Evolutionary conservation across 1,284 basidiomycete species (phyloP).

Genomic region (Microbotryum intermedium): DNA sequence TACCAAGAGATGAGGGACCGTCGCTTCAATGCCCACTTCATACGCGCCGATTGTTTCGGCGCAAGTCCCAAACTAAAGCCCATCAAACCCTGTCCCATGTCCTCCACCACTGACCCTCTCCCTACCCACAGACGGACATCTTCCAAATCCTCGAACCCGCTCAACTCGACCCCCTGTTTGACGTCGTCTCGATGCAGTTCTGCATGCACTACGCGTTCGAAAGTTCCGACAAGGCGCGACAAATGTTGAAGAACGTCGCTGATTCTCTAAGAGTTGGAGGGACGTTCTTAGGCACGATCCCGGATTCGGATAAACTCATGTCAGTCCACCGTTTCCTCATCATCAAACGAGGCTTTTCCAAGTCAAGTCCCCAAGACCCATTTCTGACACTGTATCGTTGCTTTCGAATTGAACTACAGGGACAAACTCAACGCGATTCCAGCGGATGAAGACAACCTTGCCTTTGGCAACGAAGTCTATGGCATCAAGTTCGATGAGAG

Average conservation of each 20-base stretch:
- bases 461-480: conserved; percentile 87
- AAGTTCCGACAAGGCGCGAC: conserved; percentile 68
- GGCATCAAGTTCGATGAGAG: conserved; percentile 67
- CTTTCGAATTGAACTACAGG: conserved; percentile 49
- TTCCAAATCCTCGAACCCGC: conserved; percentile 56
- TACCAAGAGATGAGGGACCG: conserved; percentile 47
- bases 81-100: not conserved
- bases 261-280: conserved; percentile 73
- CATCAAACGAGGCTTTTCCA: not conserved
- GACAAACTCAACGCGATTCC: conserved; percentile 60
- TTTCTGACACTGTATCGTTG: not conserved
- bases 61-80: conserved; percentile 42
- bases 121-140: conserved; percentile 40
- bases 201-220: conserved; percentile 99
- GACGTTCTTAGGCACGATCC: conserved; percentile 87
- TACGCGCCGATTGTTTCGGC: conserved; percentile 79
- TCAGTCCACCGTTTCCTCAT: conserved; percentile 42
- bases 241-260: conserved; percentile 88
- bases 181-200: conserved; percentile 96
- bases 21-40: conserved; percentile 70
- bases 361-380: too few species aligned
- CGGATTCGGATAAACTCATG: conserved; percentile 72
- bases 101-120: not conserved
- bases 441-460: conserved; percentile 47
- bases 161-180: conserved; percentile 55